Base-by-base conservation (phyloP, 1,284 basidiomycete genomes). In the Porodaedalea pini region DNA sequence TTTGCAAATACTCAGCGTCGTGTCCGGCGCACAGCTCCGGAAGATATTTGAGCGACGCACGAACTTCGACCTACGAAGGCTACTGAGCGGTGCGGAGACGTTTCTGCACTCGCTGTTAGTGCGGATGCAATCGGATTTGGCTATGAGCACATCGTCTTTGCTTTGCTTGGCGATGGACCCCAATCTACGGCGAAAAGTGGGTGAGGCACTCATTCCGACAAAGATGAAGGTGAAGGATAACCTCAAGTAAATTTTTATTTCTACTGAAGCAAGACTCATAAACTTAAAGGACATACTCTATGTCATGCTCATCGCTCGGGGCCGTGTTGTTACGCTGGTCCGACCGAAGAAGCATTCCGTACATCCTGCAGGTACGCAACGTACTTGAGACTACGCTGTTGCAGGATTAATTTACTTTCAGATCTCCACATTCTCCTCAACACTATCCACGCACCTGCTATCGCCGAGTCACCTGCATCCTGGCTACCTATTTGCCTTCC, bases 401-500 rank as follows among this genome's bases (percentile, higher is more conserved):
- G 8, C 13, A 13, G 17, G n/a, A 8, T 11, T 23, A 21, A 19
- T 29, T 29, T 10, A 11, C 13, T 7, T n/a, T 8, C 47, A 90
- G 93, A 95, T 66, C 81, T 96, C 31, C 92, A 95, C 66, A 83
- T 96, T 37, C 78, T 95, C 27, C 77, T 95, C 56, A 95, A 94
- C 67, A 93, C 87, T 60, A 77, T 90, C 60, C 72, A 92, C 71
- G 72, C 83, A 51, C 77, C 88, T 40, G 82, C 85, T 61, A 78
- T 91, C 66, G 73, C 79, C 68, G 81, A 87, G 73, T 78, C 86
- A 60, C 78, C 86, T 3, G 92, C 87, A 1, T 90, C 90, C 3
- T 99, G 94, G 92, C 79, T 98, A 2, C 97, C 97, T 0, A 82
- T 99, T 50, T 99, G 96, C 68, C 80, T 99, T 8, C 96, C 97